Evolutionary conservation across 129 eudicot species (phyloP).

Genomic region (Rutidosis leptorrhynchoides): DNA sequence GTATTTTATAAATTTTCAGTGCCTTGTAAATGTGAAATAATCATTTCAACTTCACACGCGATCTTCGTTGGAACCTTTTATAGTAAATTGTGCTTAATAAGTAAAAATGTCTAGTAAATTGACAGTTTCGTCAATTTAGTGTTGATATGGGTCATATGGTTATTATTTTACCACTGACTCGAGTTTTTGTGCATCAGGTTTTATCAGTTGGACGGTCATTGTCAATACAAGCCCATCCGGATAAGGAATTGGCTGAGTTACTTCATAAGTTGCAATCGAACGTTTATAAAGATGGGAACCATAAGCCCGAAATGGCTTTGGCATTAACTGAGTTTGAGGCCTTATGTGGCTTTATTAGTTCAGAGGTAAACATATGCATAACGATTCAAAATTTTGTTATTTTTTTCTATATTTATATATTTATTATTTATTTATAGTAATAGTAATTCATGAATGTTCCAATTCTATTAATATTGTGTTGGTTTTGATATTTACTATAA

Average conservation of each 20-base stretch:
- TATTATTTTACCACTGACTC: not conserved
- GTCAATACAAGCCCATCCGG: constrained; percentile 96
- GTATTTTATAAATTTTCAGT: not conserved
- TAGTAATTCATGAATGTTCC: not conserved
- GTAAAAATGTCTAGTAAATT: not conserved
- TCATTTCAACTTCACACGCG: not conserved
- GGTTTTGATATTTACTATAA: not conserved
- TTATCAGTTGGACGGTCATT: constrained; percentile 80
- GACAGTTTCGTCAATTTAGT: not conserved
- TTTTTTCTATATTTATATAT: not conserved
- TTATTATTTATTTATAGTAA: not conserved
- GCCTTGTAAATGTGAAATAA: not conserved
- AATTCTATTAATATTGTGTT: not conserved
- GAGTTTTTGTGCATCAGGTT: constrained; percentile 42
- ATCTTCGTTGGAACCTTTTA: not conserved
- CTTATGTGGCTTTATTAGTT: constrained; percentile 71
- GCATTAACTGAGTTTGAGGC: constrained; percentile 89
- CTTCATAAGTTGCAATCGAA: constrained; percentile 63
- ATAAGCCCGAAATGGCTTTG: constrained; percentile 97
- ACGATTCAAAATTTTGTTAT: too few relatives aligned
- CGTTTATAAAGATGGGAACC: constrained; percentile 78
- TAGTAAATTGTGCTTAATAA: not conserved
- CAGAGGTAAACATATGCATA: constrained; percentile 46
- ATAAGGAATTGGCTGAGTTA: constrained; percentile 57
- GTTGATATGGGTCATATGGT: constrained; percentile 8